phyloP scores from a whole-genome alignment of 306 rosid genomes.

The Acacia crassicarpa region DNA sequence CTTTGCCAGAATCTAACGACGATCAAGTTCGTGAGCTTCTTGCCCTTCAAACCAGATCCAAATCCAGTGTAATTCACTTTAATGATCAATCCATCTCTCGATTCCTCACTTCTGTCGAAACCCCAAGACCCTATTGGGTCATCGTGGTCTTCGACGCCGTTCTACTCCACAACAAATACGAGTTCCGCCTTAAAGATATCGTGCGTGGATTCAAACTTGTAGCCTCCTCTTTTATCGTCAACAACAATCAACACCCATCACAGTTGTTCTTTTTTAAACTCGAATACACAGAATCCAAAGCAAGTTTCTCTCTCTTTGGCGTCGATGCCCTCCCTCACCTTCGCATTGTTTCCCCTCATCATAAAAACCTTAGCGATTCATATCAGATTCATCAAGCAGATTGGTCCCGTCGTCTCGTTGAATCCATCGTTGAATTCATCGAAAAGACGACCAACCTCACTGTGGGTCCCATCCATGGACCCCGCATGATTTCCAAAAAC shows the following conservation, averaged over 20 bases:
- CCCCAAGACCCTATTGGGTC: conserved; percentile 71
- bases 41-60: conserved; percentile 58
- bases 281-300: conserved; percentile 72
- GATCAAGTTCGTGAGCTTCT: conserved; percentile 62
- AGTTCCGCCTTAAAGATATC: conserved; percentile 80
- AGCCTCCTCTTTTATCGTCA: conserved; percentile 66
- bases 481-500: conserved; percentile 59
- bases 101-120: conserved; percentile 49
- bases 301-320: conserved; percentile 60
- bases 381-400: conserved; percentile 73
- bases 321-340: conserved; percentile 88
- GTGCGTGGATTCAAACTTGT: conserved; percentile 61
- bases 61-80: conserved; percentile 68
- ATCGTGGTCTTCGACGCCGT: conserved; percentile 80
- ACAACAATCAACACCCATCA: conserved; percentile 31
- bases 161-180: conserved; percentile 67
- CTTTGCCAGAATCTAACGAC: conserved; percentile 28
- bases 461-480: conserved; percentile 79
- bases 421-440: conserved; percentile 78
- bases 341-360: conserved; percentile 60
- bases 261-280: conserved; percentile 77
- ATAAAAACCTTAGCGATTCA: conserved; percentile 52
- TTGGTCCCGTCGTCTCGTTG: conserved; percentile 67
- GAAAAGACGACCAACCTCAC: conserved; percentile 55
- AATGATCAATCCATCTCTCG: conserved; percentile 63